These are phyloP conservation scores for Dillenia turbinata DNA, from an alignment of 164 flowering plant species.

Conservation along the genomic window DNA sequence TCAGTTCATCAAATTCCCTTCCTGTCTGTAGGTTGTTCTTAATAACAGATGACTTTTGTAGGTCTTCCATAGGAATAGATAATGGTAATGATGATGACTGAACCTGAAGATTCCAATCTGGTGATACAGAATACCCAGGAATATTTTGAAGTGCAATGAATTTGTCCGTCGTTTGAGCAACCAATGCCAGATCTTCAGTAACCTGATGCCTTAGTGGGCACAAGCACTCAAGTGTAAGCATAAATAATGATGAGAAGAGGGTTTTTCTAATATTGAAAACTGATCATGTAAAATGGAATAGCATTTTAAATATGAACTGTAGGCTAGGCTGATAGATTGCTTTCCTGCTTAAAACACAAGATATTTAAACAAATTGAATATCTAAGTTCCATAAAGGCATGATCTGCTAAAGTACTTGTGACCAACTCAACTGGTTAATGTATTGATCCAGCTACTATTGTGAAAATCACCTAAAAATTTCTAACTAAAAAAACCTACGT, in stretches of 20 bases:
- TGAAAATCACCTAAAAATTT: no score
- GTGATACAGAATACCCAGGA: constrained; percentile 6
- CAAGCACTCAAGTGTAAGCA: neutral
- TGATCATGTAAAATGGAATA: no score
- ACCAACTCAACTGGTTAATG: no score
- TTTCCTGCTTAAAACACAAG: no score
- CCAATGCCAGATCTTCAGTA: constrained; percentile 39
- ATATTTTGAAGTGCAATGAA: constrained; percentile 28
- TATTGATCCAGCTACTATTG: no score
- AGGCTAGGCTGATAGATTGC: no score
- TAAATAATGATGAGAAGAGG: neutral
- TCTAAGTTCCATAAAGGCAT: no score
- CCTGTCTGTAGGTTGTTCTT: neutral
- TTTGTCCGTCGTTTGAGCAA: constrained; percentile 34
- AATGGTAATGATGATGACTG: constrained; percentile 16
- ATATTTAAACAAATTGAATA: no score
- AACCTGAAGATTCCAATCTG: constrained; percentile 12
- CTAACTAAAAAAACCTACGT: no score
- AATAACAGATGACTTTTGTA: constrained; percentile 18
- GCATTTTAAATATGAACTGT: no score
- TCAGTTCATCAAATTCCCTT: constrained; percentile 15
- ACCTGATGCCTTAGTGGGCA: constrained; percentile 39
- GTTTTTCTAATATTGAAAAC: no score
- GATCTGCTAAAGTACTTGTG: no score
- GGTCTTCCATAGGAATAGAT: constrained; percentile 20